phyloP scores from a whole-genome alignment of 768 basidiomycete genomes.

The Lactifluus subvellereus region DNA sequence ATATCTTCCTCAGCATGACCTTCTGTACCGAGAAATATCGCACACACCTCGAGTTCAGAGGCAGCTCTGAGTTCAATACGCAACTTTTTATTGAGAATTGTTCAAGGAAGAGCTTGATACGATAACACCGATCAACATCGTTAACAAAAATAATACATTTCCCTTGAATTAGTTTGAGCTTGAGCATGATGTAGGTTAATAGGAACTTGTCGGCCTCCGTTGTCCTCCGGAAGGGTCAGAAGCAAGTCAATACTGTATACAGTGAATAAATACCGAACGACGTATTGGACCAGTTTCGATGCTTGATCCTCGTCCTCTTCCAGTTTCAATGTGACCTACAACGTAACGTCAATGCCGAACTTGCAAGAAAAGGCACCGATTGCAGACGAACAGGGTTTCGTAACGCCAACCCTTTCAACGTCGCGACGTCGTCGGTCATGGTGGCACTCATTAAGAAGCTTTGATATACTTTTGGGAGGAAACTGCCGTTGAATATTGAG shows the following conservation, averaged over 20 bases:
- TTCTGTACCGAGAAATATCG: not conserved
- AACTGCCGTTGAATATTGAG: constrained; percentile 60
- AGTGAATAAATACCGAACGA: constrained; percentile 50
- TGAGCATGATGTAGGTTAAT: constrained; percentile 91
- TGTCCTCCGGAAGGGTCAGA: constrained; percentile 6
- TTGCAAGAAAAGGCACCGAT: not conserved
- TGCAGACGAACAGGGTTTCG: constrained; percentile 71
- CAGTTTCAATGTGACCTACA: constrained; percentile 77
- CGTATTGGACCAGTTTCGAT: constrained; percentile 78
- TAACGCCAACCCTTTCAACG: constrained; percentile 80
- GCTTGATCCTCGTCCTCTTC: constrained; percentile 85
- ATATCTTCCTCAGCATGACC: constrained; percentile 8
- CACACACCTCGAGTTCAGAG: constrained; percentile 79
- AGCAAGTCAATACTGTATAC: not conserved
- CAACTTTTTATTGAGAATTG: constrained; percentile 96
- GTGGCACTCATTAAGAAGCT: constrained; percentile 97
- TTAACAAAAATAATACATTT: constrained; percentile 98
- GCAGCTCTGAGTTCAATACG: constrained; percentile 93
- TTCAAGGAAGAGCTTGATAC: constrained; percentile 95
- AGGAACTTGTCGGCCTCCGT: constrained; percentile 96
- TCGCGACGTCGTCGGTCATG: constrained; percentile 92
- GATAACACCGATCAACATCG: constrained; percentile 89
- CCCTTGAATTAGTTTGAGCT: constrained; percentile 90
- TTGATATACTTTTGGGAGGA: constrained; percentile 77
- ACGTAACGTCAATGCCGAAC: not conserved